Percentiles rank a stretch among this genome's conserved stretches.
These are phyloP conservation scores for Agrocybe praecox DNA, from an alignment of 768 basidiomycete species.

Conservation along the genomic window DNA sequence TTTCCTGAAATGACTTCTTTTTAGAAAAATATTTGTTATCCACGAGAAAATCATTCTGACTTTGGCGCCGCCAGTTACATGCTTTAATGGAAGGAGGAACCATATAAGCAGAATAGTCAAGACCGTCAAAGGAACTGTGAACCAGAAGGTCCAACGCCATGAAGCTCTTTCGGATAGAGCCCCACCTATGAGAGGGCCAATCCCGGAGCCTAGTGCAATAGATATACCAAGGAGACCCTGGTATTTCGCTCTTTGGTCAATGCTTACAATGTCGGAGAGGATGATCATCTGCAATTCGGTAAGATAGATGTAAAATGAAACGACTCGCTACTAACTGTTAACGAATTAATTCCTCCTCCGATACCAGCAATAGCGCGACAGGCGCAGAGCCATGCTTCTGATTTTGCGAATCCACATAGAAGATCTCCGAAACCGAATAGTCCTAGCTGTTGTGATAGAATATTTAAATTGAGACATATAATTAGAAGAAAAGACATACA, in stretches of 20 bases:
- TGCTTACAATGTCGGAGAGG: conserved; percentile 9
- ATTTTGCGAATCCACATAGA: conserved; percentile 7
- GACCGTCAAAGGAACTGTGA: conserved; percentile 5
- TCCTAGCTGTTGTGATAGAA: not conserved
- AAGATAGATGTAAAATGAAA: not conserved
- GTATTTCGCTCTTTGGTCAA: conserved; percentile 9
- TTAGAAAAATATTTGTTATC: not conserved
- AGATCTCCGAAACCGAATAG: conserved; percentile 6
- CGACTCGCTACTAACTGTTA: not conserved
- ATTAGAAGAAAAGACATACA: not conserved
- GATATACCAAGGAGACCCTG: conserved; percentile 7
- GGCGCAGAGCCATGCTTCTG: conserved; percentile 8
- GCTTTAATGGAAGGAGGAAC: conserved; percentile 6
- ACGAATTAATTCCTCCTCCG: conserved; percentile 9
- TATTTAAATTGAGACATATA: not conserved
- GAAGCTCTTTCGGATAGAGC: conserved; percentile 5
- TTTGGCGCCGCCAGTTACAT: conserved; percentile 5
- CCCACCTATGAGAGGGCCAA: conserved; percentile 8
- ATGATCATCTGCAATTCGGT: conserved; percentile 3
- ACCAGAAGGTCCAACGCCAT: conserved; percentile 12
- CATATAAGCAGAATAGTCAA: conserved; percentile 5
- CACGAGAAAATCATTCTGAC: not conserved
- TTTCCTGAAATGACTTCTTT: not conserved
- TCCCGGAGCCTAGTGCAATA: conserved; percentile 5
- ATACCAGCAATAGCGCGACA: conserved; percentile 10